phyloP scores from a whole-genome alignment of 139 green algal genomes.

The Chlamydomonas sp. region DNA sequence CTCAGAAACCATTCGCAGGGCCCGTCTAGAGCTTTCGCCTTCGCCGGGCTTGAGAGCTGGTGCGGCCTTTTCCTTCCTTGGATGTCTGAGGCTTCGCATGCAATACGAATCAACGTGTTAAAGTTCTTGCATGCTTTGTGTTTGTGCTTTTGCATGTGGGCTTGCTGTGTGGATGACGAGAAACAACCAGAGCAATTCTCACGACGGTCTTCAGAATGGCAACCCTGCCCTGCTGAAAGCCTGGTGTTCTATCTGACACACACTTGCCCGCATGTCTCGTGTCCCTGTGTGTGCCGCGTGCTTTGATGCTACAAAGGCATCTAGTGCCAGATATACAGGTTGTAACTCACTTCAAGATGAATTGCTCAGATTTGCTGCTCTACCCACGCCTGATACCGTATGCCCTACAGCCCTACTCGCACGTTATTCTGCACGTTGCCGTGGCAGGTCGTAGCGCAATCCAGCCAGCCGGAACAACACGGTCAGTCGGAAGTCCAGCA shows the following conservation, averaged over 20 bases:
- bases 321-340: too few species aligned
- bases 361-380: too few species aligned
- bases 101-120: not conserved
- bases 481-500: too few species aligned
- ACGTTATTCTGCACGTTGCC: too few species aligned
- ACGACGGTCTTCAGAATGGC: slow-evolving; percentile 43
- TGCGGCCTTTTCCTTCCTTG: slow-evolving; percentile 63
- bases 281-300: too few species aligned
- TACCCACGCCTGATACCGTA: too few species aligned
- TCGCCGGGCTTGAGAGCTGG: slow-evolving; percentile 65
- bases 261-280: too few species aligned
- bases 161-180: slow-evolving; percentile 26
- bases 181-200: slow-evolving; percentile 20
- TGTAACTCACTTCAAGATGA: too few species aligned
- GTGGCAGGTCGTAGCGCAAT: too few species aligned
- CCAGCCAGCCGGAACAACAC: too few species aligned
- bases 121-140: not conserved
- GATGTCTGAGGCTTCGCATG: slow-evolving; percentile 50
- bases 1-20: slow-evolving; percentile 63
- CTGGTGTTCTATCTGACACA: slow-evolving; percentile 31
- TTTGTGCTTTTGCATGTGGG: not conserved
- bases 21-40: slow-evolving; percentile 62
- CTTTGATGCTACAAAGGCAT: too few species aligned
- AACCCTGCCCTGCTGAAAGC: slow-evolving; percentile 20
- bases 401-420: too few species aligned